Conservation (phyloP, 306 rosid genomes). For the Vicia sativa region DNA sequence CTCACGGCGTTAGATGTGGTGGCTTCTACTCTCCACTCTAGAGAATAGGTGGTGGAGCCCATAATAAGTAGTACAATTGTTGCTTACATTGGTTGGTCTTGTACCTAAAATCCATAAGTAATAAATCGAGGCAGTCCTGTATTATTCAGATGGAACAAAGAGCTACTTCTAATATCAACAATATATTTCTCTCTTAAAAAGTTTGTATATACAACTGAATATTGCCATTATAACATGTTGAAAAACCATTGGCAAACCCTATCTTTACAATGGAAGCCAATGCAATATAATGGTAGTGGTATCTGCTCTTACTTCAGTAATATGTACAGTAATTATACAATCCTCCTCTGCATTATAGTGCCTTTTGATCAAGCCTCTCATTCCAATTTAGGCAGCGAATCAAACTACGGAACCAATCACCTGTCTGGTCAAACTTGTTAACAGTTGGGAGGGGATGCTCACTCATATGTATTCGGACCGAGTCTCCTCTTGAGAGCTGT, state of each 20-base stretch:
- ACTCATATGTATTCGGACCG: conserved; percentile 85
- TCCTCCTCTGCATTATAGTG: conserved; percentile 55
- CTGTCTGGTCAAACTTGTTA: conserved; percentile 94
- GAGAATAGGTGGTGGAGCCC: too few species aligned
- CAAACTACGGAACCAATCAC: conserved; percentile 96
- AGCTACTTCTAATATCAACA: conserved; percentile 21
- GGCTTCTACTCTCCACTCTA: too few species aligned
- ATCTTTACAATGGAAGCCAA: conserved; percentile 48
- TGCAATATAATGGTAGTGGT: conserved; percentile 40
- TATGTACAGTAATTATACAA: conserved; percentile 61
- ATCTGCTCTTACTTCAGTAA: conserved; percentile 44
- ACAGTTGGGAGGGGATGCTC: conserved; percentile 95
- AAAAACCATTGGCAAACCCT: conserved; percentile 39
- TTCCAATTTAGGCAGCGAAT: conserved; percentile 98
- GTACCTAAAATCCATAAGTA: too few species aligned
- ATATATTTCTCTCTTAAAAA: conserved; percentile 36
- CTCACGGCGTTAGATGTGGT: too few species aligned
- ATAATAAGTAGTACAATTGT: too few species aligned
- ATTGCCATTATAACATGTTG: conserved; percentile 33
- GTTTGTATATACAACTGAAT: conserved; percentile 46
- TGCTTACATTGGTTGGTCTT: too few species aligned
- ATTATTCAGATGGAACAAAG: too few species aligned
- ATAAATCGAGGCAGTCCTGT: too few species aligned
- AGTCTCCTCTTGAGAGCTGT: conserved; percentile 92
- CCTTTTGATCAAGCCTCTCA: conserved; percentile 96